Percentiles rank a stretch among this genome's conserved stretches.
Evolutionary conservation across 2,329 filamentous ascomycete genomes (phyloP).

Genomic region (Aschersonia sp.): DNA sequence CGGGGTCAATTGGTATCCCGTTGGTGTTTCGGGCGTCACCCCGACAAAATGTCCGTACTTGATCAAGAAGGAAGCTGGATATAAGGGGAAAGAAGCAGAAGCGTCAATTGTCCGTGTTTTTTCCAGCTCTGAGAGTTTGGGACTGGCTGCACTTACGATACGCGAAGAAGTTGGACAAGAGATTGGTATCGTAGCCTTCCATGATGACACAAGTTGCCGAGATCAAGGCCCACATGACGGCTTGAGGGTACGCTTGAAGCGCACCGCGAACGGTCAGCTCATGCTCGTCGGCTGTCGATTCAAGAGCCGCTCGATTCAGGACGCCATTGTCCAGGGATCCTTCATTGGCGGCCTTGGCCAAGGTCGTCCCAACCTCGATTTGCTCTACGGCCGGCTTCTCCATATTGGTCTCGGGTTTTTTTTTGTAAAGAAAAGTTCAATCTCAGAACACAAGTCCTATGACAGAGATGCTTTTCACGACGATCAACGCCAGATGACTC

Average conservation of each 20-base stretch:
- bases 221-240: conserved; percentile 21
- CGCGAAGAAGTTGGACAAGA: conserved; percentile 22
- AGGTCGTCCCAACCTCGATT: background rate
- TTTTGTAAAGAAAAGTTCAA: background rate
- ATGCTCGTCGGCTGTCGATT: conserved; percentile 8
- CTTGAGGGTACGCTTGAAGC: conserved; percentile 16
- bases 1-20: conserved; percentile 22
- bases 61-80: conserved; percentile 7
- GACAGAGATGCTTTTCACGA: too few relatives aligned
- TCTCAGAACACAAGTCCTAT: too few relatives aligned
- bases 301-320: conserved; percentile 1
- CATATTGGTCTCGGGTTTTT: background rate
- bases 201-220: conserved; percentile 24
- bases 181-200: conserved; percentile 24
- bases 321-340: background rate
- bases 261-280: conserved; percentile 12
- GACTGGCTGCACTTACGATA: conserved; percentile 11
- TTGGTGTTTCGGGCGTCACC: conserved; percentile 5
- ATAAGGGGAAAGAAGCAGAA: too few relatives aligned
- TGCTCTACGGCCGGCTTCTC: background rate
- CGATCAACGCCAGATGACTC: background rate
- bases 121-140: background rate
- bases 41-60: conserved; percentile 15
- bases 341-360: background rate
- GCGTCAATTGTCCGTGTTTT: background rate